These are phyloP conservation scores for Gracilaria caudata DNA, from an alignment of 23 red algal genomes.

Conservation along the genomic window DNA sequence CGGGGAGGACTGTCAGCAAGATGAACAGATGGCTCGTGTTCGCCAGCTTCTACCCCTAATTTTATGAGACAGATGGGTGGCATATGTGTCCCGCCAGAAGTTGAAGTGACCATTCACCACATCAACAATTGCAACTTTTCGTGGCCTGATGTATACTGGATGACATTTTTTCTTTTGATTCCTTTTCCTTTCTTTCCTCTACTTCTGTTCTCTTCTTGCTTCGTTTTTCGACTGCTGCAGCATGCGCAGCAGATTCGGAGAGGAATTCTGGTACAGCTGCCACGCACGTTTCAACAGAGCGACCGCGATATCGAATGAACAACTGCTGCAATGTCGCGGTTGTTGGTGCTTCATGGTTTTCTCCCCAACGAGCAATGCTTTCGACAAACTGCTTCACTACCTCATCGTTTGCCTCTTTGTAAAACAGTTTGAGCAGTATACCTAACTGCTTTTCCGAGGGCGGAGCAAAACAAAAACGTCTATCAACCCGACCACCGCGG, in stretches of 20 bases:
- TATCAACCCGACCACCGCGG: slow-evolving; percentile 55
- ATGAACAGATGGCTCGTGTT: too few relatives aligned
- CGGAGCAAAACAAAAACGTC: slow-evolving; percentile 6
- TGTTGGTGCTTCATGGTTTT: not conserved
- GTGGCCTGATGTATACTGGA: too few relatives aligned
- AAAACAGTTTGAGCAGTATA: slow-evolving; percentile 49
- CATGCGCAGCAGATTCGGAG: not conserved
- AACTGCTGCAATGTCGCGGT: slow-evolving; percentile 51
- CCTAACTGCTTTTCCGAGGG: slow-evolving; percentile 26
- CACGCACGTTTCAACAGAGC: slow-evolving; percentile 1
- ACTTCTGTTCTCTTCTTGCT: too few relatives aligned
- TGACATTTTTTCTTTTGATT: too few relatives aligned
- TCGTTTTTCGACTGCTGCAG: not conserved
- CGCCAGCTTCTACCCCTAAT: too few relatives aligned
- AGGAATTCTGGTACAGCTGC: slow-evolving; percentile 3
- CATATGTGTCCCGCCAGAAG: too few relatives aligned
- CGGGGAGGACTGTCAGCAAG: too few relatives aligned
- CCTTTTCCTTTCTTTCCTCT: too few relatives aligned
- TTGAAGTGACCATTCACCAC: too few relatives aligned
- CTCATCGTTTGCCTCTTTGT: slow-evolving; percentile 9
- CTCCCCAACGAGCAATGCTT: not conserved
- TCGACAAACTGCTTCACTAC: slow-evolving; percentile 12
- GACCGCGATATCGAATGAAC: slow-evolving; percentile 29
- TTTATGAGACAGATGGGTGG: too few relatives aligned
- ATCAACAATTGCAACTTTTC: too few relatives aligned